A percentile compares a stretch with the other conserved stretches of the same genome.
phyloP scores from a whole-genome alignment of 306 rosid species.

The Dryas drummondii region DNA sequence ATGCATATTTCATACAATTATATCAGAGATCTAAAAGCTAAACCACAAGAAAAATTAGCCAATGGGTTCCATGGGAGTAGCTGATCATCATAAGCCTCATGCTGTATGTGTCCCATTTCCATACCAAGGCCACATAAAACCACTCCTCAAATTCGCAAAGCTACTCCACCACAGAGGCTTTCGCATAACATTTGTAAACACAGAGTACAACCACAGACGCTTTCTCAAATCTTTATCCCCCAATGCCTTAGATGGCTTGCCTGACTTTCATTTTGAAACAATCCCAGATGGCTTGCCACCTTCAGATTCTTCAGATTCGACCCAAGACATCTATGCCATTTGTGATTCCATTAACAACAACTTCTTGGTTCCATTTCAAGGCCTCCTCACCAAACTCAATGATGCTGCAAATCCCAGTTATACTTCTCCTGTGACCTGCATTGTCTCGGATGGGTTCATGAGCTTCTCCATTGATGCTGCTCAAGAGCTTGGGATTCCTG shows the following conservation, averaged over 20 bases:
- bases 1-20: not conserved
- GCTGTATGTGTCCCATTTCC: conserved; percentile 2
- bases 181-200: conserved; percentile 10
- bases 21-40: not conserved
- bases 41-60: not conserved
- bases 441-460: conserved; percentile 14
- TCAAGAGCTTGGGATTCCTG: not conserved
- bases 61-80: not conserved
- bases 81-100: not conserved
- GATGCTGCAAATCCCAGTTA: not conserved
- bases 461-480: not conserved
- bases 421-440: not conserved
- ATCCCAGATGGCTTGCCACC: conserved; percentile 12
- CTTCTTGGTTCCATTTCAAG: not conserved
- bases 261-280: conserved; percentile 3
- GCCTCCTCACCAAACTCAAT: not conserved
- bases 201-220: not conserved
- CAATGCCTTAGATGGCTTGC: not conserved
- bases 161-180: conserved; percentile 7
- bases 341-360: not conserved
- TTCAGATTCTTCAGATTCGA: not conserved
- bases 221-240: conserved; percentile 8
- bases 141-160: conserved; percentile 11
- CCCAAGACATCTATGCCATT: not conserved
- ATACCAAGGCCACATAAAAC: conserved; percentile 1